phyloP scores from a whole-genome alignment of 2,329 filamentous ascomycete species.

The Exophiala phaeomuriformis region DNA sequence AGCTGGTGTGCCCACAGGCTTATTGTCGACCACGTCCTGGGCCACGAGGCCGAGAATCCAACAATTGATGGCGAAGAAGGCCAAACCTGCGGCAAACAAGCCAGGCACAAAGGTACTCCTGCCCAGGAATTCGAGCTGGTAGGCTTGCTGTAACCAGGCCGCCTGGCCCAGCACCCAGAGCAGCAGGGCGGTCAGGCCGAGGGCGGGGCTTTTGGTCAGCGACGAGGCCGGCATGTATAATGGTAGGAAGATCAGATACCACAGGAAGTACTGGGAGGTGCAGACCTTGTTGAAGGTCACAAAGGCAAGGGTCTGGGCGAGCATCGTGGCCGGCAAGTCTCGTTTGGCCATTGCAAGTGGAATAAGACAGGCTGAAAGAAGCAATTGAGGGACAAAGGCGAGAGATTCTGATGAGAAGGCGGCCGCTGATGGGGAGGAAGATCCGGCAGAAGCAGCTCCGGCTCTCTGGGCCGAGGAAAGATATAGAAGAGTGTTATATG shows the following conservation, averaged over 20 bases:
- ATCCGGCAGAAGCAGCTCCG: constrained; percentile 26
- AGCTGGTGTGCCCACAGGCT: neutral
- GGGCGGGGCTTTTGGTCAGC: constrained; percentile 45
- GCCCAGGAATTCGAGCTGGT: constrained; percentile 70
- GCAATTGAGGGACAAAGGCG: constrained; percentile 81
- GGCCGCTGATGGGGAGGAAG: neutral
- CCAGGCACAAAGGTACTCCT: constrained; percentile 77
- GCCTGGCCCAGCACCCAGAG: constrained; percentile 64
- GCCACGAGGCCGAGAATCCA: constrained; percentile 82
- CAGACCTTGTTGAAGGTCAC: constrained; percentile 98
- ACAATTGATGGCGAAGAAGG: constrained; percentile 78
- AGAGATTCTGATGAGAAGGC: constrained; percentile 61
- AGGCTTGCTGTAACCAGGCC: constrained; percentile 69
- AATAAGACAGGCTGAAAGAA: constrained; percentile 69
- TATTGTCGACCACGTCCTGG: constrained; percentile 43
- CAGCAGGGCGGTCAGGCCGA: constrained; percentile 58
- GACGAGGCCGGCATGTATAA: constrained; percentile 81
- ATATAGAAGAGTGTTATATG: constrained; percentile 88
- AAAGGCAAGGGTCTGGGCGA: constrained; percentile 92
- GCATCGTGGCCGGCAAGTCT: constrained; percentile 66
- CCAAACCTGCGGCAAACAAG: constrained; percentile 65
- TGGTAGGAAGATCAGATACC: constrained; percentile 91
- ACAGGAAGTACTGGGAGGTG: constrained; percentile 98
- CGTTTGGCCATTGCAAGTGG: constrained; percentile 44
- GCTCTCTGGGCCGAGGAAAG: constrained; percentile 61